Base-by-base conservation (phyloP, 2,329 filamentous ascomycete species). In the Phyllosticta citrichinensis region DNA sequence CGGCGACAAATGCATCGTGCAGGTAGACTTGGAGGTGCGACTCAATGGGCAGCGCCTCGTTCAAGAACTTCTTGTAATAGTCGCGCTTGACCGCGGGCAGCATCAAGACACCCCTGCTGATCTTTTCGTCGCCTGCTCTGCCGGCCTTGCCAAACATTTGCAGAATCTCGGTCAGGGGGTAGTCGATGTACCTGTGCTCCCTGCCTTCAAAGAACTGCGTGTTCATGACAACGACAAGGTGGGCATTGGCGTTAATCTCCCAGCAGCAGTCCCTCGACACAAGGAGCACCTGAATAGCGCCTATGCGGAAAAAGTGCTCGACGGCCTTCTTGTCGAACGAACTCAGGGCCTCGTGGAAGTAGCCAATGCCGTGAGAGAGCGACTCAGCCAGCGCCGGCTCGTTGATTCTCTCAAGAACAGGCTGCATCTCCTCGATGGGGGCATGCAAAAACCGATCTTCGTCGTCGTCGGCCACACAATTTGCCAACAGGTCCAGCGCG, bases 41-140 rank as follows among this genome's bases (percentile, higher is more conserved):
- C 77, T 99, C 94, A 24, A 99, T 91, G 0, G 94, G 94, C 52
- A 99, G 80, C 20, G 94, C 94, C 74, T 99, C 95, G 68, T 94
- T 93, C 65, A 99, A 77, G 79, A 99, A 99, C 76, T 99, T 99
- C 77, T 94, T 95, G 82, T 97, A 99, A 76, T 96, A 99, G 64
- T 97, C 92, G 47, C 94, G 87, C 81, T 96, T 97, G 55, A 95
- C 91, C 19, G 89, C 87, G 2, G 93, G 91, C 11, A 97, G 85
- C 94, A 99, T 97, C 53, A 99, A 81, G n/a, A 99, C 90, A 66
- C 93, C 95, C 64, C 89, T 90, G 54, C 89, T 88, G 62, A 87
- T 83, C 62, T 89, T 90, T 68, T 96, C 91, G 69, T 86, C 82
- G 3, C 87, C 83, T 1, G 91, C 85, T 51, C 88, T 85, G 60